Evolutionary conservation across 2,329 filamentous ascomycete species (phyloP).

Genomic region (Pleoardoris graminearum): DNA sequence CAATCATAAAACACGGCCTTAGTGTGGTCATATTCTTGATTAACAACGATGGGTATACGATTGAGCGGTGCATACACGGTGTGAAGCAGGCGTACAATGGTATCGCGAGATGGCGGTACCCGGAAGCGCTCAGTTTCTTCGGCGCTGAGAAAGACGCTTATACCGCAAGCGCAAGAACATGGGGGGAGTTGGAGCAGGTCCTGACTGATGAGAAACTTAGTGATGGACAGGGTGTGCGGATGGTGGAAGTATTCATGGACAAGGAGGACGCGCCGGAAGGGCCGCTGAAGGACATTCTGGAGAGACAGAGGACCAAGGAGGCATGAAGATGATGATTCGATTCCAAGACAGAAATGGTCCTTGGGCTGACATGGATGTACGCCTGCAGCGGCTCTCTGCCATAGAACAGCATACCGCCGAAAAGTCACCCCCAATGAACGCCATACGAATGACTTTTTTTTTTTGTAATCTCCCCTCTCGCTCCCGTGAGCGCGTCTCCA

Average conservation of each 20-base stretch:
- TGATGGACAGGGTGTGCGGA: constrained; percentile 45
- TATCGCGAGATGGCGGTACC: constrained; percentile 25
- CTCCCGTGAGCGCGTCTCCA: too few relatives aligned
- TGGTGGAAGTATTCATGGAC: constrained; percentile 50
- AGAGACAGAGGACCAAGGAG: constrained; percentile 1
- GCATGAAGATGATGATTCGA: background rate
- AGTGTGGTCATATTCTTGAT: constrained; percentile 41
- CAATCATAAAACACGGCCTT: constrained; percentile 42
- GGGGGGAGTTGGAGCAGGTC: constrained; percentile 51
- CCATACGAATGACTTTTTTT: too few relatives aligned
- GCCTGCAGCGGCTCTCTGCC: too few relatives aligned
- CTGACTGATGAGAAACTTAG: constrained; percentile 43
- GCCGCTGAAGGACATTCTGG: constrained; percentile 8
- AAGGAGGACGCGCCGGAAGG: constrained; percentile 19
- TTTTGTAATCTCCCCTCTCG: too few relatives aligned
- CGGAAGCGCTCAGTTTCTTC: constrained; percentile 22
- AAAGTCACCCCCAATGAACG: too few relatives aligned
- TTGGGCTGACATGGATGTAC: too few relatives aligned
- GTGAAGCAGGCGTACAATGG: constrained; percentile 26
- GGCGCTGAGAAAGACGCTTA: constrained; percentile 17
- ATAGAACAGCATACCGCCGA: too few relatives aligned
- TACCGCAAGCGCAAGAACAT: constrained; percentile 45
- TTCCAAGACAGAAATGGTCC: background rate
- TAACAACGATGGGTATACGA: constrained; percentile 48
- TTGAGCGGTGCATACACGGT: constrained; percentile 47